A percentile compares a stretch with the other conserved stretches of the same genome.
Evolutionary conservation across 805 yeast genomes (phyloP).

Genomic region (Candida orba): DNA sequence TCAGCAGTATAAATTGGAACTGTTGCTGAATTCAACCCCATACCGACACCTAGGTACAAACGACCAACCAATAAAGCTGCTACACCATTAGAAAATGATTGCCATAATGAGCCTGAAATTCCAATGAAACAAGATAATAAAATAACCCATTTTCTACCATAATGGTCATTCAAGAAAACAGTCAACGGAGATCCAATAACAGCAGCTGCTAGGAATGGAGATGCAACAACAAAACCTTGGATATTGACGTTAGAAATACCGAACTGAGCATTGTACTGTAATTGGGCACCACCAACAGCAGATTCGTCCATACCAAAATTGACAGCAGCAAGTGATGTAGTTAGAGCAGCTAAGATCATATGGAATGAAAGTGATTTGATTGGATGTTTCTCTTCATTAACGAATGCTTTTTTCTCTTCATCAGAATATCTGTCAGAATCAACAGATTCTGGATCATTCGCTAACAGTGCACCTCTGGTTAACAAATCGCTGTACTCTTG

Average conservation of each 20-base stretch:
- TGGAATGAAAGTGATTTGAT: constrained; percentile 42
- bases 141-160: constrained; percentile 57
- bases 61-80: constrained; percentile 55
- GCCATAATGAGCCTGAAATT: constrained; percentile 56
- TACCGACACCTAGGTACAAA: constrained; percentile 53
- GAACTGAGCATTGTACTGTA: constrained; percentile 42
- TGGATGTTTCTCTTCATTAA: constrained; percentile 40
- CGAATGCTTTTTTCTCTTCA: constrained; percentile 27
- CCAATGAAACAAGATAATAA: constrained; percentile 52
- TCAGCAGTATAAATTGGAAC: constrained; percentile 65
- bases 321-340: constrained; percentile 46
- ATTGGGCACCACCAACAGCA: constrained; percentile 59
- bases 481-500: constrained; percentile 29
- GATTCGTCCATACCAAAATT: constrained; percentile 73
- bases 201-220: constrained; percentile 58
- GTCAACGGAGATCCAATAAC: constrained; percentile 50
- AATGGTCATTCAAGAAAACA: constrained; percentile 39
- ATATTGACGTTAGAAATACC: constrained; percentile 35
- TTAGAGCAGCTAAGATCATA: constrained; percentile 55
- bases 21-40: constrained; percentile 61
- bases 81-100: constrained; percentile 54
- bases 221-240: constrained; percentile 57
- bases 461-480: constrained; percentile 49
- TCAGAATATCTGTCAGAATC: constrained; percentile 30
- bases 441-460: constrained; percentile 40